Percentiles rank a stretch among this genome's conserved stretches.
Conservation (phyloP, 768 basidiomycete genomes). For the Lentinula guzmanii region DNA sequence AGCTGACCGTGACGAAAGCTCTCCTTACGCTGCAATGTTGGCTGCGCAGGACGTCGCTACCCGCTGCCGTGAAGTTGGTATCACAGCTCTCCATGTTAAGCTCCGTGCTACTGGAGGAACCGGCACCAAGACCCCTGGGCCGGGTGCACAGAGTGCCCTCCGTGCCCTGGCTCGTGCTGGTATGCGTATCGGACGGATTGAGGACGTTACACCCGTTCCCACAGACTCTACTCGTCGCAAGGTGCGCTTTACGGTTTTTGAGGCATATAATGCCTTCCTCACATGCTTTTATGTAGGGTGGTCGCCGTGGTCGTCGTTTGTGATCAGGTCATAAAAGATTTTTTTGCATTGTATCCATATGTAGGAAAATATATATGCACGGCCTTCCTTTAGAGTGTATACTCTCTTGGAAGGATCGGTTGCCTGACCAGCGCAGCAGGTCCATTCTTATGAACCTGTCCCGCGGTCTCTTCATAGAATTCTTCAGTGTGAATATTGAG, state of each 20-base stretch:
- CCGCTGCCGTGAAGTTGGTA: conserved; percentile 97
- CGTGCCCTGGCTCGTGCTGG: conserved; percentile 97
- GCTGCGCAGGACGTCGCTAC: conserved; percentile 95
- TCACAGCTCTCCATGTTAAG: conserved; percentile 98
- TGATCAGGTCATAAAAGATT: conserved; percentile 25
- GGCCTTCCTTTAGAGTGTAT: conserved; percentile 25
- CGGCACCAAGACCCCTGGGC: conserved; percentile 98
- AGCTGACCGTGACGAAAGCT: conserved; percentile 99
- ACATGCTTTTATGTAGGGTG: conserved; percentile 54
- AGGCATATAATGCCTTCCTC: background rate
- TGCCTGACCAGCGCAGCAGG: conserved; percentile 80
- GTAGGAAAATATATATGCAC: conserved; percentile 22
- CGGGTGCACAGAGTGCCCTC: conserved; percentile 96
- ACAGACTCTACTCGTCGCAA: conserved; percentile 97
- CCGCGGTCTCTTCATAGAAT: conserved; percentile 53
- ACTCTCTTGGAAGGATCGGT: conserved; percentile 61
- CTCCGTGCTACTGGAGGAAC: conserved; percentile 97
- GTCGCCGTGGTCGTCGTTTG: conserved; percentile 98
- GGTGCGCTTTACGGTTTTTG: conserved; percentile 38
- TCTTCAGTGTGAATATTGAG: background rate
- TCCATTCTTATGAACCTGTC: conserved; percentile 45
- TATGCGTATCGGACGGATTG: conserved; percentile 97
- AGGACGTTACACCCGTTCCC: conserved; percentile 96
- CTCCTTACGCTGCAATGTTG: conserved; percentile 95
- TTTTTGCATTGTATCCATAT: conserved; percentile 2